Evolutionary conservation across 768 basidiomycete species (phyloP), one percentile per base, ranked within the genome.

Genomic region (Leccinum broughii): DNA sequence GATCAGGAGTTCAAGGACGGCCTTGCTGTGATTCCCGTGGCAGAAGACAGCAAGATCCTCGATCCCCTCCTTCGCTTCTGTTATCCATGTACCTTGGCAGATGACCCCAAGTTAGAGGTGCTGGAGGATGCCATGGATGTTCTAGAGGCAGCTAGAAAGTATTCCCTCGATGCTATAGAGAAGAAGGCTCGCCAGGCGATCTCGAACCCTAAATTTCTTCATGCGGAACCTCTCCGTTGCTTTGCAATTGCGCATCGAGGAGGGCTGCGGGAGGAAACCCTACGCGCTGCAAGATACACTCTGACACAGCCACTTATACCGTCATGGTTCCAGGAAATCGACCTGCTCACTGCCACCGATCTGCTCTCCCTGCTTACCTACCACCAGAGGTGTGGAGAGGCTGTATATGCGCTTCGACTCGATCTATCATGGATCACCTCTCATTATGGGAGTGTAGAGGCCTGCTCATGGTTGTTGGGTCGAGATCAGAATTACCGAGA

Each of bases 231-330:
- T 4, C 28, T 51, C 8, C 26, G 50, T 8, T 51, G 50, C 50
- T 51, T 51, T 30, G 50, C 28, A 11, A 30, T 51, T 9, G 50
- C 28, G 50, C 28, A 51, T 51, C 50, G 50, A 17, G 50, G 26
- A 14, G 28, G 10, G 3, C 17, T 51, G 50, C 50, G 28, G 28
- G 26, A 51, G 28, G 50, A 51, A 4, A 51, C 28, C 8, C 15
- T 51, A 15, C 50, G 17, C 5, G 50, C 50, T 30, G 50, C 24
- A 28, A 51, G n/a, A 41, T 28, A 63, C 48, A 71, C 74, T 0
- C 56, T 77, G 57, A 48, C 64, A 11, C 56, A 64, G 34, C 66
- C 74, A 0, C 59, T 74, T 28, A 57, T 66, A 10, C 64, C 69
- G 0, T 48, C 55, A 2, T 64, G 68, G 56, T 65, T 66, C 8